Evolutionary conservation across 805 yeast species (phyloP).

Genomic region (Spathaspora passalidarum): DNA sequence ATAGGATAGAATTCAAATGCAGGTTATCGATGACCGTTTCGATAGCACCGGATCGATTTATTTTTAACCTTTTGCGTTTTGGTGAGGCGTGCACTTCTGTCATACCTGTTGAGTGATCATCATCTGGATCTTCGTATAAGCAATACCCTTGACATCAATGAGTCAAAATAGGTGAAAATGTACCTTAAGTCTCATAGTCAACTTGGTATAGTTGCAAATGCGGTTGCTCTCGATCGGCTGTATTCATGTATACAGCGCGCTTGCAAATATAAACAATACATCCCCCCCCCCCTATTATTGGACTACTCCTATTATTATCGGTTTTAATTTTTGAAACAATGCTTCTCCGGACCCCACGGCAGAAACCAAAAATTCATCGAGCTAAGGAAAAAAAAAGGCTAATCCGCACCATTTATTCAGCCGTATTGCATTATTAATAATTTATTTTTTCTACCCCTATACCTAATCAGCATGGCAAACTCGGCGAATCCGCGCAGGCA

Average conservation of each 20-base stretch:
- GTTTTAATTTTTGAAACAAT: neutral
- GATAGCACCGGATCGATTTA: too few species aligned
- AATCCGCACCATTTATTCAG: neutral
- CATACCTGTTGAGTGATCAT: neutral
- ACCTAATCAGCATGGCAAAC: neutral
- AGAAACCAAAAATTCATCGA: slow-evolving; percentile 1
- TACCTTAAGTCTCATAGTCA: too few species aligned
- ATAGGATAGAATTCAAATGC: too few species aligned
- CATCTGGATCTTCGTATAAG: neutral
- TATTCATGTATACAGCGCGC: too few species aligned
- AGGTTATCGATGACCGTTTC: too few species aligned
- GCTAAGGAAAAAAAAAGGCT: neutral
- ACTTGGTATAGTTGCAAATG: too few species aligned
- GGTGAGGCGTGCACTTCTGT: neutral
- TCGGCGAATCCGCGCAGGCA: neutral
- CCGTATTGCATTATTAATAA: neutral
- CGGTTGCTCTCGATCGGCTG: too few species aligned
- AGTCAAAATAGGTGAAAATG: neutral
- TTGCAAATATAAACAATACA: neutral
- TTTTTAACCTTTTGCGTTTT: neutral
- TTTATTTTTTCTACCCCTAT: slow-evolving; percentile 1
- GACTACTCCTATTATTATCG: neutral
- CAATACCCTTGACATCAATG: neutral
- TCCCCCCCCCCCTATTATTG: neutral
- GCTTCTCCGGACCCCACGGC: slow-evolving; percentile 2